Evolutionary conservation across 257 asterid genomes (phyloP).

Genomic region (Lavandula angustifolia): DNA sequence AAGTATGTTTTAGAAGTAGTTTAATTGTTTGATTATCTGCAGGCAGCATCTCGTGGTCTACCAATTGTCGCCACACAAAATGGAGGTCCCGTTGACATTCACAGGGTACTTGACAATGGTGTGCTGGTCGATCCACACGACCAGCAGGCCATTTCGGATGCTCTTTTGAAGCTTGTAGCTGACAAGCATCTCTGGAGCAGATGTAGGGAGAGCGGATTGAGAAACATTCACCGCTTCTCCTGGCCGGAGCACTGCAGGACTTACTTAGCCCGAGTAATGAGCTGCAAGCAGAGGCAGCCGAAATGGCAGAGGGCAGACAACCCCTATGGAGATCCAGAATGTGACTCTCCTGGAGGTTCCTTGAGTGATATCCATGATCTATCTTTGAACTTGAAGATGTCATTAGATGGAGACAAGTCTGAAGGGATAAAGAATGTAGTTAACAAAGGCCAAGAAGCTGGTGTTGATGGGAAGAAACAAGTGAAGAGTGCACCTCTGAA

Average conservation of each 20-base stretch:
- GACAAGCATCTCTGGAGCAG: constrained; percentile 72
- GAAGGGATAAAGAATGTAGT: constrained; percentile 43
- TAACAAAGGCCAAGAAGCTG: constrained; percentile 39
- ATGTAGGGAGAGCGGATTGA: constrained; percentile 62
- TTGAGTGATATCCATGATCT: constrained; percentile 70
- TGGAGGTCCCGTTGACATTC: constrained; percentile 91
- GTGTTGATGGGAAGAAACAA: constrained; percentile 36
- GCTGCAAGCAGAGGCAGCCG: constrained; percentile 70
- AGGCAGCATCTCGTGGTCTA: constrained; percentile 90
- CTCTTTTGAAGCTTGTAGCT: constrained; percentile 68
- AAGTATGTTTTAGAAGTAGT: not conserved
- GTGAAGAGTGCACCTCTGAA: constrained; percentile 42
- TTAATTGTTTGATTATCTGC: constrained; percentile 25
- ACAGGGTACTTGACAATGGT: constrained; percentile 77
- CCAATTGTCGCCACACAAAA: constrained; percentile 84
- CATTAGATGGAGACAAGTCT: constrained; percentile 55
- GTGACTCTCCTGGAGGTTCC: constrained; percentile 70
- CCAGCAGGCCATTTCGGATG: constrained; percentile 65
- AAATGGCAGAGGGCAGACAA: constrained; percentile 58
- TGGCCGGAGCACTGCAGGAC: constrained; percentile 86
- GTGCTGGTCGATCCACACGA: constrained; percentile 71
- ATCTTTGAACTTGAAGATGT: constrained; percentile 56
- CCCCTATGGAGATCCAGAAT: constrained; percentile 45
- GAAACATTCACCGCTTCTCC: constrained; percentile 68
- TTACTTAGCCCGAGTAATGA: constrained; percentile 60